Evolutionary conservation across 2,329 filamentous ascomycete species (phyloP).

Genomic region (Elsinoe necatrix): DNA sequence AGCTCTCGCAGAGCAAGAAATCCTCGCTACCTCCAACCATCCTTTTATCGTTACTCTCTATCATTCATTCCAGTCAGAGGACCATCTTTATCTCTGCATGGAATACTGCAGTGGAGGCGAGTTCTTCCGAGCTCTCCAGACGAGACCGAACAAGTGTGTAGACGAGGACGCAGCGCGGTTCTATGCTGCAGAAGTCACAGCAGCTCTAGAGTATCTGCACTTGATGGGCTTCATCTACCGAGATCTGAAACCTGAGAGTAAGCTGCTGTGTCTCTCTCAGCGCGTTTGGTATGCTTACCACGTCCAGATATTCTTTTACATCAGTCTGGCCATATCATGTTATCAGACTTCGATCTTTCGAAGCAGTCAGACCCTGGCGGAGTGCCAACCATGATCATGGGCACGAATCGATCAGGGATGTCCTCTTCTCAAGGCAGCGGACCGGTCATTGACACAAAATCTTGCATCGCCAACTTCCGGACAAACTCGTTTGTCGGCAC

Average conservation of each 20-base stretch:
- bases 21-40: constrained; percentile 95
- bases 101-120: constrained; percentile 98
- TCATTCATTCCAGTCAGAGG: constrained; percentile 98
- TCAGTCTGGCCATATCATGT: constrained; percentile 99
- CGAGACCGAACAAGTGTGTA: constrained; percentile 92
- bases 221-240: constrained; percentile 99
- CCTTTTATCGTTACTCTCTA: constrained; percentile 98
- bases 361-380: constrained; percentile 96
- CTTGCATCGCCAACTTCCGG: constrained; percentile 94
- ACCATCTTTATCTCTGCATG: constrained; percentile 99
- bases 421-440: constrained; percentile 59
- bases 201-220: constrained; percentile 91
- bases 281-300: constrained; percentile 29
- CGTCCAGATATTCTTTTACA: constrained; percentile 81
- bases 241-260: constrained; percentile 94
- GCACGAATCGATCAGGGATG: constrained; percentile 64
- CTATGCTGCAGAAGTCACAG: constrained; percentile 95
- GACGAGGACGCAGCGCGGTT: constrained; percentile 94
- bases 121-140: constrained; percentile 95
- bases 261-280: constrained; percentile 30
- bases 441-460: constrained; percentile 96
- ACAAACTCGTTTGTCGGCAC: constrained; percentile 98
- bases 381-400: constrained; percentile 95
- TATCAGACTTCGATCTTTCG: constrained; percentile 96
- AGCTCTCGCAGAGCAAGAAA: constrained; percentile 93